phyloP scores from a whole-genome alignment of 1,139 yeast species.

The Magnusiomyces ingens region DNA sequence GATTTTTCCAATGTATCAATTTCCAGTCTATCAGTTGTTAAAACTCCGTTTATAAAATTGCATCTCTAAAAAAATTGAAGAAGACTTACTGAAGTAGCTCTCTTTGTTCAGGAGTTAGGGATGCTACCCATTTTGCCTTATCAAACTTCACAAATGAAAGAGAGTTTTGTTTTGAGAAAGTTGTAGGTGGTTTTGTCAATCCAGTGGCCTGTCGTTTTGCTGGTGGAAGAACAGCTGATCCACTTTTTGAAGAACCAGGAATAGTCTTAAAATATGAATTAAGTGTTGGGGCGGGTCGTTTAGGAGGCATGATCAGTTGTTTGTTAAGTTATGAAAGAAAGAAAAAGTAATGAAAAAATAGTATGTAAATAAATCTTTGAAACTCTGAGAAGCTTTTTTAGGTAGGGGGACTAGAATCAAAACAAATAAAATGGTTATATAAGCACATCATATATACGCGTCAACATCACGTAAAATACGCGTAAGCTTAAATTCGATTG shows the following conservation, averaged over 20 bases:
- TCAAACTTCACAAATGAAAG: slow-evolving; percentile 33
- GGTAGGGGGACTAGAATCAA: neutral
- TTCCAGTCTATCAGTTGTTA: slow-evolving; percentile 43
- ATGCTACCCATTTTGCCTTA: slow-evolving; percentile 48
- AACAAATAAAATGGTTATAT: neutral
- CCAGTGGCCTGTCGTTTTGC: slow-evolving; percentile 10
- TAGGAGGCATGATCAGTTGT: slow-evolving; percentile 7
- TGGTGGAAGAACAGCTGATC: neutral
- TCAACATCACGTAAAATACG: no score
- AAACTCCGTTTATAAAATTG: neutral
- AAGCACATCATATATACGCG: no score
- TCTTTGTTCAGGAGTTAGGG: slow-evolving; percentile 47
- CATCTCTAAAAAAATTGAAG: neutral
- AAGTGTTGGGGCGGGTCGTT: slow-evolving; percentile 12
- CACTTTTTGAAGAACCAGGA: neutral
- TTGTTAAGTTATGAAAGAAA: neutral
- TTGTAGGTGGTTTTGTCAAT: neutral
- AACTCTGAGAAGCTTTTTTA: no score
- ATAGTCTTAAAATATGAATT: slow-evolving; percentile 13
- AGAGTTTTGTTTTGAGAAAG: neutral
- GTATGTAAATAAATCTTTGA: no score
- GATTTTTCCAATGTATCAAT: slow-evolving; percentile 60
- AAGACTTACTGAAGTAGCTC: slow-evolving; percentile 41
- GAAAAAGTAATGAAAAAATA: neutral
- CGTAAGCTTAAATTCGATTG: no score